These are phyloP conservation scores for Aspergillus pseudotamarii DNA, from an alignment of 2,329 filamentous ascomycete species.

Conservation along the genomic window DNA sequence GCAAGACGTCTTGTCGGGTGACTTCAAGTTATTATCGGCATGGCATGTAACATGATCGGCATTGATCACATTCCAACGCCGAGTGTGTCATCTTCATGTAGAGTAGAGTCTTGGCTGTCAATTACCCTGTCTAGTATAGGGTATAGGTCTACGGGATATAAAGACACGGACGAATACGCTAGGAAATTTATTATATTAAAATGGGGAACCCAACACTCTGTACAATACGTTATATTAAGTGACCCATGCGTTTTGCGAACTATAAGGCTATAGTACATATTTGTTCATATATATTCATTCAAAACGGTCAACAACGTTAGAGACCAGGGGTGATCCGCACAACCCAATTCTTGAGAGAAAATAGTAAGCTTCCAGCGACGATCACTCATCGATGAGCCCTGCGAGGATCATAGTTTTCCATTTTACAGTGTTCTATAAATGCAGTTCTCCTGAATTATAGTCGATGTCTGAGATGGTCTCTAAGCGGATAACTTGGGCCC, in stretches of 20 bases:
- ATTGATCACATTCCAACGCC: conserved; percentile 6
- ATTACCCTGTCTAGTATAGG: conserved; percentile 1
- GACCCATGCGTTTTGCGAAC: background rate
- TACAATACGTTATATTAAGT: background rate
- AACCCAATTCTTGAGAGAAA: conserved; percentile 11
- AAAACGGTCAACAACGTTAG: conserved; percentile 6
- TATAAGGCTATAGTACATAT: conserved; percentile 1
- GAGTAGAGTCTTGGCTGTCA: background rate
- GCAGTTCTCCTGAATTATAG: background rate
- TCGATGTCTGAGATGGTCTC: background rate
- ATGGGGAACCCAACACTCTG: background rate
- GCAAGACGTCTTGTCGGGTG: background rate
- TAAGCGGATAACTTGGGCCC: background rate
- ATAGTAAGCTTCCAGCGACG: conserved; percentile 12
- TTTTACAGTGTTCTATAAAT: background rate
- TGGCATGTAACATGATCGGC: conserved; percentile 4
- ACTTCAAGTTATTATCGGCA: background rate
- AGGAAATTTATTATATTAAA: conserved; percentile 5
- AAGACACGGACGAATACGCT: background rate
- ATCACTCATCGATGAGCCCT: background rate
- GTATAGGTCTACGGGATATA: conserved; percentile 2
- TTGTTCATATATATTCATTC: background rate
- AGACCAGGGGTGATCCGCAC: conserved; percentile 13
- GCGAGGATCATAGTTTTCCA: background rate
- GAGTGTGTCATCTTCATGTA: conserved; percentile 2